A percentile compares a stretch with the other conserved stretches of the same genome.
Evolutionary conservation across 495 filamentous ascomycete genomes (phyloP).

Genomic region (Geoglossum glabrum): DNA sequence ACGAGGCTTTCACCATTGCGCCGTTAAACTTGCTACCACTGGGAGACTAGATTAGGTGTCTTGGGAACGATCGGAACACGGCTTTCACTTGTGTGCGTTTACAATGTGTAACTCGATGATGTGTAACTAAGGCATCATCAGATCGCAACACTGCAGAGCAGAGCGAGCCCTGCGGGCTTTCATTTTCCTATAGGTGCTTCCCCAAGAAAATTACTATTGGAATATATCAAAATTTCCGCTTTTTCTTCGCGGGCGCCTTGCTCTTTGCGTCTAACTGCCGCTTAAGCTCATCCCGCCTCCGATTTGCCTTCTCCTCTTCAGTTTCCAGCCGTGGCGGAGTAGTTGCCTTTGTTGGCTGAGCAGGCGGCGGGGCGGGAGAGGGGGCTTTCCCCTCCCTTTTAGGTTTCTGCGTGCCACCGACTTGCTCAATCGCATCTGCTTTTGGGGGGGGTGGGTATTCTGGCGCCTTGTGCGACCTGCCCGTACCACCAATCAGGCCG

Average conservation of each 20-base stretch:
- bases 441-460: not conserved
- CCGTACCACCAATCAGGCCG: not conserved
- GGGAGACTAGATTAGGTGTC: no score
- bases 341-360: not conserved
- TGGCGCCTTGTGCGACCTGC: not conserved
- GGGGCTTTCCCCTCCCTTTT: not conserved
- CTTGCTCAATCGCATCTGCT: not conserved
- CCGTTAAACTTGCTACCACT: no score
- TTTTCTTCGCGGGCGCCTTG: not conserved
- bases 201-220: not conserved
- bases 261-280: not conserved
- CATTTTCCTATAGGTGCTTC: not conserved
- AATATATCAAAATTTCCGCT: not conserved
- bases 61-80: no score
- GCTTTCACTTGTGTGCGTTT: no score
- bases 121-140: no score
- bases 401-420: not conserved
- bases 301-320: conserved; percentile 1
- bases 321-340: not conserved
- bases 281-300: not conserved
- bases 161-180: no score
- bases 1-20: no score
- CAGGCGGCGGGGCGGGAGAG: not conserved
- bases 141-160: no score
- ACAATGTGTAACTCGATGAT: no score